phyloP scores from a whole-genome alignment of 202 grass and related monocot genomes.

The Zizania palustris region DNA sequence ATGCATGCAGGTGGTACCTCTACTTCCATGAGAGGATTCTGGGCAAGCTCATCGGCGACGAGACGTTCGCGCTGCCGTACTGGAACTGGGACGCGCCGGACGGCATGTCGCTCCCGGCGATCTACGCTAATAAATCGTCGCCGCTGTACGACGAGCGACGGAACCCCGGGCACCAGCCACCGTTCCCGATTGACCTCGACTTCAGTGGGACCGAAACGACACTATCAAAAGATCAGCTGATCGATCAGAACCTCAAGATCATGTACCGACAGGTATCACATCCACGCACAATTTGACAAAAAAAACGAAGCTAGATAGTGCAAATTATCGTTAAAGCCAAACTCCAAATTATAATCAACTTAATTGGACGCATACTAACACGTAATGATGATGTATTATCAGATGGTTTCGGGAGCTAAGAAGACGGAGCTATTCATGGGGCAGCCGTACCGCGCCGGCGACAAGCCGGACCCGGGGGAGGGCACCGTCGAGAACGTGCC shows the following conservation, averaged over 20 bases:
- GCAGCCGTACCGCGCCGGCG: constrained; percentile 55
- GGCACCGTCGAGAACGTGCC: constrained; percentile 54
- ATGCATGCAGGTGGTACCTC: constrained; percentile 39
- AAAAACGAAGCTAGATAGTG: not conserved
- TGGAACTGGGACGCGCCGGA: constrained; percentile 88
- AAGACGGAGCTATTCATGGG: constrained; percentile 60
- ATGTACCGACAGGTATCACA: constrained; percentile 61
- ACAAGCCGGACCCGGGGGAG: constrained; percentile 41
- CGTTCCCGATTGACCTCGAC: constrained; percentile 49
- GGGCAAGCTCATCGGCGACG: constrained; percentile 83
- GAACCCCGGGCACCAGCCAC: constrained; percentile 60
- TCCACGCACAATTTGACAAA: not conserved
- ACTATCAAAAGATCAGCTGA: constrained; percentile 33
- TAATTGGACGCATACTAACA: not conserved
- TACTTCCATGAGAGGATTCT: constrained; percentile 83
- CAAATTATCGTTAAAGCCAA: not conserved
- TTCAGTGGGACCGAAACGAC: constrained; percentile 25
- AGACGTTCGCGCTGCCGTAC: constrained; percentile 68
- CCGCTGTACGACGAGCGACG: constrained; percentile 60
- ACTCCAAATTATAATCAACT: not conserved
- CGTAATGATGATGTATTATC: not conserved
- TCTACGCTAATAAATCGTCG: constrained; percentile 51
- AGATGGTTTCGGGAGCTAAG: constrained; percentile 59
- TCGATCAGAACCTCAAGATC: constrained; percentile 57
- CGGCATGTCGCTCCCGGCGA: constrained; percentile 64